These are phyloP conservation scores for Paraconiothyrium brasiliense DNA, from an alignment of 2,329 filamentous ascomycete species.

Conservation along the genomic window DNA sequence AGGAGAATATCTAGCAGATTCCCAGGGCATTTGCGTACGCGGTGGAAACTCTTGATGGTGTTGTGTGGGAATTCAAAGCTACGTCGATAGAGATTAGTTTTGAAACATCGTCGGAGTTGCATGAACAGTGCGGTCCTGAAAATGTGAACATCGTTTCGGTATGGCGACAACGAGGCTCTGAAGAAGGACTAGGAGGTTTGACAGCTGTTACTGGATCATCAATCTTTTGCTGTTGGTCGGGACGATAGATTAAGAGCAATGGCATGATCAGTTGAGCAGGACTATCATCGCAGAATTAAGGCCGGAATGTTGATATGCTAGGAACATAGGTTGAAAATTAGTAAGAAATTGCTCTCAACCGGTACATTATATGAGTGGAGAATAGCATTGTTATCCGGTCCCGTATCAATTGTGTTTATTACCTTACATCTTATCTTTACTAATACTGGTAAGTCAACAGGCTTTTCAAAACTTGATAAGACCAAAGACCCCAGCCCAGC, in stretches of 20 bases:
- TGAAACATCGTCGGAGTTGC: neutral
- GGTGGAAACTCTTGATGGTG: neutral
- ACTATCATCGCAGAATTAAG: neutral
- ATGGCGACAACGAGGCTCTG: neutral
- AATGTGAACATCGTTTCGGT: neutral
- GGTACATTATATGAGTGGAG: no score
- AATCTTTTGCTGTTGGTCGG: neutral
- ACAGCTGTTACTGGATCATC: neutral
- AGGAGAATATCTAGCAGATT: neutral
- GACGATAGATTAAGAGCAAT: neutral
- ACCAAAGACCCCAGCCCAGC: slow-evolving; percentile 6
- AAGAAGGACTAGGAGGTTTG: neutral
- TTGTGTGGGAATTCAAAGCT: neutral
- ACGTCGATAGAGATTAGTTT: neutral
- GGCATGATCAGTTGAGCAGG: neutral
- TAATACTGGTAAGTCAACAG: neutral
- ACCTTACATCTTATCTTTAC: no score
- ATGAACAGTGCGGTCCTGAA: neutral
- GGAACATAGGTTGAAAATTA: no score
- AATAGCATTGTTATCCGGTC: neutral
- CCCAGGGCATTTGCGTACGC: neutral
- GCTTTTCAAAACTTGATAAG: slow-evolving; percentile 1
- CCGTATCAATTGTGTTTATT: no score
- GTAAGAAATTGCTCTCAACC: no score
- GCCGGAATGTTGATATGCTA: neutral